phyloP scores from a whole-genome alignment of 768 basidiomycete species.

The Leccinum ochraceum region DNA sequence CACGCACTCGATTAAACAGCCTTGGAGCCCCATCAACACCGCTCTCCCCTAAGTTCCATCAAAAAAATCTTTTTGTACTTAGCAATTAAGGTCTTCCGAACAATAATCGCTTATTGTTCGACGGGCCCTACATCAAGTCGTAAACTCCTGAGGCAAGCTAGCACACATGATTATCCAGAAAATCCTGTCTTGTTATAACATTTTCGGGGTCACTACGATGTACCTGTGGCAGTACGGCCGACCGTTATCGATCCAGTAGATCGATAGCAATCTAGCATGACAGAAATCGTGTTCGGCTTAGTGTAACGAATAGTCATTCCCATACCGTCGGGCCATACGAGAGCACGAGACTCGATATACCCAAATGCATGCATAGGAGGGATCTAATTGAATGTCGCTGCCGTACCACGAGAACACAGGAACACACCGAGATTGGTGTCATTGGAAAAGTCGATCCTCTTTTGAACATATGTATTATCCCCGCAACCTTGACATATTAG shows the following conservation, averaged over 20 bases:
- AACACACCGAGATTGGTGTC: constrained; percentile 5
- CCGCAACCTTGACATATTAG: constrained; percentile 3
- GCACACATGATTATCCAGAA: background rate
- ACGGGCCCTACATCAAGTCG: background rate
- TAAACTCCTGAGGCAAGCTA: background rate
- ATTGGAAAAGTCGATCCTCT: background rate
- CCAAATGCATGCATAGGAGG: constrained; percentile 3
- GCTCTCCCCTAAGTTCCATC: background rate
- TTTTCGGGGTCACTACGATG: background rate
- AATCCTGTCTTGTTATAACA: background rate
- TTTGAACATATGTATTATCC: constrained; percentile 6
- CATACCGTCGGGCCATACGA: background rate
- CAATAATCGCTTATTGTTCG: background rate
- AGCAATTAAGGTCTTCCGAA: constrained; percentile 5
- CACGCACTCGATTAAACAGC: background rate
- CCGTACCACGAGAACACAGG: constrained; percentile 6
- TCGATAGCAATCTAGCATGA: background rate
- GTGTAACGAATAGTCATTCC: background rate
- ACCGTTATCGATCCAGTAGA: background rate
- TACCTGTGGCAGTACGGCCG: background rate
- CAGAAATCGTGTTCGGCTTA: background rate
- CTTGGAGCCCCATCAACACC: background rate
- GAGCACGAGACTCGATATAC: constrained; percentile 2
- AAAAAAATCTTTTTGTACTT: constrained; percentile 8
- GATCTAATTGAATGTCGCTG: constrained; percentile 7